Conservation (phyloP, 371 early-diverging fungal genomes). For the Syncephalastrum sp. region DNA sequence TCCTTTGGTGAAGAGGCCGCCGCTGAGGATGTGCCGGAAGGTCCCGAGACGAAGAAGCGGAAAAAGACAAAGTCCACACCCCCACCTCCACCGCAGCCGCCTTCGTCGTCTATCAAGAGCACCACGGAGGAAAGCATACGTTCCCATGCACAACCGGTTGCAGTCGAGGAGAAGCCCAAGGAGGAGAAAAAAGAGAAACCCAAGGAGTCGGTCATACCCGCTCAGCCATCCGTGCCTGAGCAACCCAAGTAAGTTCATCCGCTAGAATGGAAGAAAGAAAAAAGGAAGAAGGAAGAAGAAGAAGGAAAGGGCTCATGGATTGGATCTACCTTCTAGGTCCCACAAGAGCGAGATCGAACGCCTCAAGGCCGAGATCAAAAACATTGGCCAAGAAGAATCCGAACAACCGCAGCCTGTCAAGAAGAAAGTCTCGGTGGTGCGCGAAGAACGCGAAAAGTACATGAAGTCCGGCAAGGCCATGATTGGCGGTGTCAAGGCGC, state of each 20-base stretch:
- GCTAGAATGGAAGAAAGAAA: too few species aligned
- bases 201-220: slow-evolving; percentile 4
- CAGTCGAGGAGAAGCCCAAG: background rate
- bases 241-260: slow-evolving; percentile 7
- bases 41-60: slow-evolving; percentile 8
- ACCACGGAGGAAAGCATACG: too few species aligned
- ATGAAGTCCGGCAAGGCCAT: slow-evolving; percentile 32
- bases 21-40: background rate
- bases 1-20: slow-evolving; percentile 89
- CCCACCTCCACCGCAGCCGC: background rate
- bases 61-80: slow-evolving; percentile 4
- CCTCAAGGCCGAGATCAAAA: slow-evolving; percentile 57
- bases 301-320: too few species aligned
- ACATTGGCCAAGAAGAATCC: slow-evolving; percentile 41
- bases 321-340: background rate
- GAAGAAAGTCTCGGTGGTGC: slow-evolving; percentile 52
- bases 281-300: too few species aligned
- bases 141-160: too few species aligned
- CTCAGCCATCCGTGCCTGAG: slow-evolving; percentile 1
- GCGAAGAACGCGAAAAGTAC: slow-evolving; percentile 57
- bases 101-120: too few species aligned
- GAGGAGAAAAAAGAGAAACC: slow-evolving; percentile 18
- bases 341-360: slow-evolving; percentile 38
- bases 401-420: slow-evolving; percentile 20
- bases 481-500: slow-evolving; percentile 26